Evolutionary conservation across 345 rosid genomes (phyloP).

Genomic region (Cardamine occulta): DNA sequence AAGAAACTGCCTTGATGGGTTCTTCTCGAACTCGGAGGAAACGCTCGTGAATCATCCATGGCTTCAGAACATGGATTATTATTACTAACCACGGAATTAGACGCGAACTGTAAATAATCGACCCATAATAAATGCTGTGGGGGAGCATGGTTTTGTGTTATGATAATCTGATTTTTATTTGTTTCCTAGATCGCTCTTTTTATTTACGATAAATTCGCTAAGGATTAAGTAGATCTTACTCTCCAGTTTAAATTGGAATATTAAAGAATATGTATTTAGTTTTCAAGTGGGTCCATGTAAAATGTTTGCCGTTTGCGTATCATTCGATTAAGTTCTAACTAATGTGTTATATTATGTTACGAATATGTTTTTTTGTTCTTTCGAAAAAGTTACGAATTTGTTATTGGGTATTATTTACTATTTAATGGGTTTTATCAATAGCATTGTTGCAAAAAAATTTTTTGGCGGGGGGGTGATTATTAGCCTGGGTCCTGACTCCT

Average conservation of each 20-base stretch:
- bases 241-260: constrained; percentile 9
- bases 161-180: not conserved
- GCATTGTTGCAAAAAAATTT: not conserved
- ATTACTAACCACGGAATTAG: constrained; percentile 28
- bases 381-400: too few relatives aligned
- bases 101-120: not conserved
- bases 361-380: too few relatives aligned
- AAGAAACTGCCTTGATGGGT: constrained; percentile 30
- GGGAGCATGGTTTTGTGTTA: not conserved
- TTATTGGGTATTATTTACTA: not conserved
- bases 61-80: constrained; percentile 37
- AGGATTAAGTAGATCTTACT: constrained; percentile 1
- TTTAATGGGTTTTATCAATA: not conserved
- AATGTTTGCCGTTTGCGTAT: not conserved
- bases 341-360: not conserved
- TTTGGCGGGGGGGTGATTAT: not conserved
- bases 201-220: not conserved
- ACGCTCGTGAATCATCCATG: constrained; percentile 29
- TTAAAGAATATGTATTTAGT: not conserved
- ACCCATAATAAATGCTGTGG: not conserved
- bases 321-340: not conserved
- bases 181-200: not conserved
- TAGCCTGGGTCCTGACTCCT: not conserved
- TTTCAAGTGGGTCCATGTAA: not conserved
- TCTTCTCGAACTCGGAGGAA: constrained; percentile 29